phyloP scores from a whole-genome alignment of 768 basidiomycete species.

The Phlebiopsis gigantea region DNA sequence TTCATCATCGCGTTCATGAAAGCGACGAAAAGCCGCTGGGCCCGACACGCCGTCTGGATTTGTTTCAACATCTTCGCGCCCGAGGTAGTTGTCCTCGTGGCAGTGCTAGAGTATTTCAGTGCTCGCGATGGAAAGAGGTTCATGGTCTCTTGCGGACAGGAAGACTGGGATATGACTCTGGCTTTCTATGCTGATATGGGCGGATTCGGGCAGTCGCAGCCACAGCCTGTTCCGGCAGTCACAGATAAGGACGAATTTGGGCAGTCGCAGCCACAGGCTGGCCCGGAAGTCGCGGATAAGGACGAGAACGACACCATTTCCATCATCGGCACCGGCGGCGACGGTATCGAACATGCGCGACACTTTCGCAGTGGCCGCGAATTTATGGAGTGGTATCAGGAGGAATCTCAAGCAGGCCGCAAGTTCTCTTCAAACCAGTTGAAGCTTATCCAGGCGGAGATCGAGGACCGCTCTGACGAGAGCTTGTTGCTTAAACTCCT shows the following conservation, averaged over 20 bases:
- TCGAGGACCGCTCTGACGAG: neutral
- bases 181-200: slow-evolving; percentile 3
- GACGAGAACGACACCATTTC: too few species aligned
- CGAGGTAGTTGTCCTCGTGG: neutral
- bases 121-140: neutral
- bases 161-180: neutral
- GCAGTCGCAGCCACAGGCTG: too few species aligned
- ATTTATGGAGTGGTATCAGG: neutral
- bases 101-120: neutral
- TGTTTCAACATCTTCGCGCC: slow-evolving; percentile 1
- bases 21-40: neutral
- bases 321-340: too few species aligned
- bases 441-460: neutral
- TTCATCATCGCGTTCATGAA: neutral
- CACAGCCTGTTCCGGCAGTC: too few species aligned
- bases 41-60: neutral
- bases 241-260: too few species aligned
- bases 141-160: neutral
- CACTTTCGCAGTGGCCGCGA: neutral
- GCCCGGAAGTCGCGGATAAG: too few species aligned
- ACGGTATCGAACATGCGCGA: neutral
- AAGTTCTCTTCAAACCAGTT: neutral
- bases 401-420: neutral
- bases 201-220: neutral
- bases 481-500: neutral